Evolutionary conservation across 148 eudicot species (phyloP).

Genomic region (Diospyros lotus): DNA sequence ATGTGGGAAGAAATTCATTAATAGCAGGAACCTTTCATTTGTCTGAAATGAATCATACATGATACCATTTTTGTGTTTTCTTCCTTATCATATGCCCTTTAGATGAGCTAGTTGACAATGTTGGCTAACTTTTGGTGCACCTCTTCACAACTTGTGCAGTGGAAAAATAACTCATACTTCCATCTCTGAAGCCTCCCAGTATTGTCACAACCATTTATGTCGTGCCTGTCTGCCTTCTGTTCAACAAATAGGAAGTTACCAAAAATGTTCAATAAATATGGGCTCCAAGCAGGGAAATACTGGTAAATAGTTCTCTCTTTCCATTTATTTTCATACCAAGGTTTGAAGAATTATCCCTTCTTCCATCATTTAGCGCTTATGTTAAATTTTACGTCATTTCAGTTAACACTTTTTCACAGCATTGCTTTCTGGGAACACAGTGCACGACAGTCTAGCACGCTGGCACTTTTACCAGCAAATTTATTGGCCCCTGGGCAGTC

Average conservation of each 20-base stretch:
- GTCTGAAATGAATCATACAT: too few species aligned
- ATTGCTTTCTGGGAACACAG: too few species aligned
- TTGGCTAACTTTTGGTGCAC: constrained; percentile 98
- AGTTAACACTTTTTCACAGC: too few species aligned
- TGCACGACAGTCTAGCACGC: too few species aligned
- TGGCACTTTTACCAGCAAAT: too few species aligned
- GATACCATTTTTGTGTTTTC: too few species aligned
- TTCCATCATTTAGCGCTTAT: not conserved
- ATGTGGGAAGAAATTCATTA: too few species aligned
- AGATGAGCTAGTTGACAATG: too few species aligned
- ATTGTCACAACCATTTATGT: constrained; percentile 51
- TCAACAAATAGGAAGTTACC: too few species aligned
- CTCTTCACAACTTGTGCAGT: constrained; percentile 64
- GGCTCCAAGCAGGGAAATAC: constrained; percentile 61
- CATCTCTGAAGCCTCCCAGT: constrained; percentile 53
- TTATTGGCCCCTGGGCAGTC: too few species aligned
- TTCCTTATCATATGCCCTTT: too few species aligned
- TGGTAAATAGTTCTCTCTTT: constrained; percentile 78
- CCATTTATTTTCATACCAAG: constrained; percentile 90
- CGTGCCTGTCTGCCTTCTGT: constrained; percentile 68
- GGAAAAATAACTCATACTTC: constrained; percentile 68
- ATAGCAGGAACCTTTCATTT: too few species aligned
- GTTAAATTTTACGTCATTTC: not conserved
- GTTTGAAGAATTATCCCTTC: constrained; percentile 27
- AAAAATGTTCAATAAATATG: constrained; percentile 57